These are phyloP conservation scores for Nannizziopsis barbatae DNA, from an alignment of 2,329 filamentous ascomycete species.

Conservation along the genomic window DNA sequence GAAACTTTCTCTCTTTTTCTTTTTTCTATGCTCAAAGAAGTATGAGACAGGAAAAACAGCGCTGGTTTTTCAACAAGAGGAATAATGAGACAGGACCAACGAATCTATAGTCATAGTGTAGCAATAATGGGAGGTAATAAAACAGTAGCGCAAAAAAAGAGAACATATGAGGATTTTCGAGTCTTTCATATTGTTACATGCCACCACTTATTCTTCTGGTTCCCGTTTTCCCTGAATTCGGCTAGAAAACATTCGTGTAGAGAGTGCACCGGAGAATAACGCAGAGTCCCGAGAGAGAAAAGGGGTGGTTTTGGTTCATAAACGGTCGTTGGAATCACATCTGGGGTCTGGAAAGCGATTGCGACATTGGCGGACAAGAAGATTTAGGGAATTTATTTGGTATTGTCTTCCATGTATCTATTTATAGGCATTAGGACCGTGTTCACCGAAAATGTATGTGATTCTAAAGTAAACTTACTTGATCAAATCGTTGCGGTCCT, in stretches of 20 bases:
- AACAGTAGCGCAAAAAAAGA: background rate
- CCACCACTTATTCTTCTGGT: constrained; percentile 7
- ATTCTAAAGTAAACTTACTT: constrained; percentile 52
- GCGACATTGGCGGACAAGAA: background rate
- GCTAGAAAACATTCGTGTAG: background rate
- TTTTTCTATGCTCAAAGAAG: background rate
- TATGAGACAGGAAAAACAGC: background rate
- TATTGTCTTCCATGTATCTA: constrained; percentile 12
- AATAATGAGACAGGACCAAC: no score
- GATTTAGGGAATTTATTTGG: constrained; percentile 10
- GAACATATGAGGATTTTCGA: background rate
- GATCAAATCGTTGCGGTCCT: constrained; percentile 98
- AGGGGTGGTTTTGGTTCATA: background rate
- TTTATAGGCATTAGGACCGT: background rate
- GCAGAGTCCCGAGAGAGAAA: background rate
- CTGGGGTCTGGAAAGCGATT: constrained; percentile 1
- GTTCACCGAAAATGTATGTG: background rate
- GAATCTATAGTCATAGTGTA: constrained; percentile 2
- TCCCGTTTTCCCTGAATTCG: constrained; percentile 2
- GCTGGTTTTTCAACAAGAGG: background rate
- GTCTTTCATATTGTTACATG: constrained; percentile 8
- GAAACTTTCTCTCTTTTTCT: no score
- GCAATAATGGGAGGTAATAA: background rate
- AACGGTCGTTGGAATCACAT: constrained; percentile 9
- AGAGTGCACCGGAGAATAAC: constrained; percentile 4